A percentile compares a stretch with the other conserved stretches of the same genome.
Conservation (phyloP, 228 moss, liverwort and hornwort genomes). For the Sphagnum fallax region DNA sequence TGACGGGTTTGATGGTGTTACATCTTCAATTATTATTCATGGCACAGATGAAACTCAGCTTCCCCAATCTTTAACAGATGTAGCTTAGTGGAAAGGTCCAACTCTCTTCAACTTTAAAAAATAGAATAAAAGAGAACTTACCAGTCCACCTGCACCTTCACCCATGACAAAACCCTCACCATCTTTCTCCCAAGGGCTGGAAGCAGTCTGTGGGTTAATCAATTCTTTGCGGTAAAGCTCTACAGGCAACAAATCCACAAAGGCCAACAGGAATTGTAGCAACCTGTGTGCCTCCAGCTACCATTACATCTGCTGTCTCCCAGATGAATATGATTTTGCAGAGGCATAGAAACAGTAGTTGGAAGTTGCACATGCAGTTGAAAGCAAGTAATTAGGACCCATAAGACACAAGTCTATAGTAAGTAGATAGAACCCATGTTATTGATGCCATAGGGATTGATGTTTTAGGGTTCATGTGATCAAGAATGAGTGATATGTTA, state of each 20-base stretch:
- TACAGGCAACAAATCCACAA: conserved; percentile 91
- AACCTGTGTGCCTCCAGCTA: conserved; percentile 92
- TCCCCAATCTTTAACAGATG: not conserved
- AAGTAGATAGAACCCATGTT: conserved; percentile 94
- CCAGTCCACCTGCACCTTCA: conserved; percentile 95
- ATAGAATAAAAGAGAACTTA: conserved; percentile 11
- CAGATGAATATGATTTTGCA: conserved; percentile 82
- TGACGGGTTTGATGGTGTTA: too few species aligned
- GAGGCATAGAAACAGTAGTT: conserved; percentile 97
- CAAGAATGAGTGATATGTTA: conserved; percentile 76
- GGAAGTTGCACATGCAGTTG: conserved; percentile 89
- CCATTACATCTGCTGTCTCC: conserved; percentile 91
- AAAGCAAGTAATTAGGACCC: conserved; percentile 91
- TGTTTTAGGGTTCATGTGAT: too few species aligned
- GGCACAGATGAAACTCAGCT: not conserved
- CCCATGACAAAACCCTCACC: conserved; percentile 99
- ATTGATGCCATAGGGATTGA: conserved; percentile 85
- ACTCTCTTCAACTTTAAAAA: too few species aligned
- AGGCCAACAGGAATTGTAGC: conserved; percentile 90
- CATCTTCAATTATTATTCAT: not conserved
- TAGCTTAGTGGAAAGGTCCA: not conserved
- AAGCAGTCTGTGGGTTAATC: conserved; percentile 82
- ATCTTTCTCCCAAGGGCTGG: conserved; percentile 92
- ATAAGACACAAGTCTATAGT: conserved; percentile 89
- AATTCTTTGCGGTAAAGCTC: conserved; percentile 79